Evolutionary conservation across 257 asterid species (phyloP), one percentile per base, ranked within the genome.

Genomic region (Mitragyna speciosa): DNA sequence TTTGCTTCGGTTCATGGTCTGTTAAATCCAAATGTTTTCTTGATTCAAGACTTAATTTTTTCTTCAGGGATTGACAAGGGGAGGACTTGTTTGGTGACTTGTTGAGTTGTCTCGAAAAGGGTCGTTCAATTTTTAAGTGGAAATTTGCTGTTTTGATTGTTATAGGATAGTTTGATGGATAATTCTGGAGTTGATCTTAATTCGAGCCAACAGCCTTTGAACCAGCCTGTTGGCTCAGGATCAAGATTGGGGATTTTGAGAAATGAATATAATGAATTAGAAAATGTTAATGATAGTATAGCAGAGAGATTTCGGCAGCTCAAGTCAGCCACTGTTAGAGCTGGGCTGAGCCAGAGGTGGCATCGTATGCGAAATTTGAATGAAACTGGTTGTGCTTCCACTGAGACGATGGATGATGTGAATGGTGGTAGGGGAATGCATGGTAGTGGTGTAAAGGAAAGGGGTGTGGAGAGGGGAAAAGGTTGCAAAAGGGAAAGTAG

Each of bases 261-360:
- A 86, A 85, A 82, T 83, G 96, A 30, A 30, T 16, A 17, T 73
- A 3, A 22, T 17, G 77, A 88, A 59, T 78, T 89, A 85, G 96
- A 86, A 77, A 82, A 87, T 75, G 86, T 90, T 66, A 91, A 92
- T 76, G 89, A 78, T 72, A 87, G 91, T 89, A 92, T 93, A 74
- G 91, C 90, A 82, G 93, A 90, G 81, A 88, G 99, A 69, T 87
- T 95, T 78, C 87, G 96, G 12, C 95, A 92, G 86, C 96, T 95
- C 7, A 96, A 91, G 86, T 93, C 91, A 52, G 98, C 92, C 67
- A 86, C 90, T 17, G 89, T 91, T 82, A 89, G 97, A 58, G 89
- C 94, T 8, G 88, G 95, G 89, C 91, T 84, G 84, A 92, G 95
- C 72, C 92, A 88, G 82, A 83, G 94, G 77, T 85, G 91, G 94